Evolutionary conservation across 2,329 filamentous ascomycete species (phyloP).

Genomic region (Coniochaeta prunicola): DNA sequence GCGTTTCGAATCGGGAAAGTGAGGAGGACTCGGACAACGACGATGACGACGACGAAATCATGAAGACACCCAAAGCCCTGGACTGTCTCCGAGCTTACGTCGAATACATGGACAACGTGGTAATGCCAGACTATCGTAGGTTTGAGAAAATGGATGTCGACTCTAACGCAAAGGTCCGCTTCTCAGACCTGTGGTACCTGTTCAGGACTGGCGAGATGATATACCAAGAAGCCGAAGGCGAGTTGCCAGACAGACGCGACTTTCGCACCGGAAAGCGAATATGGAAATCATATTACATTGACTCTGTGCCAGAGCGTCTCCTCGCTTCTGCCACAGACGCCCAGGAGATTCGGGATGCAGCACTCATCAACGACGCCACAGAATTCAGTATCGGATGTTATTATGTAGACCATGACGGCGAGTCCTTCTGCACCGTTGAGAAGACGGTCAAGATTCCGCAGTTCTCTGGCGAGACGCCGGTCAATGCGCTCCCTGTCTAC

Average conservation of each 20-base stretch:
- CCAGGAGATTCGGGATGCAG: not conserved
- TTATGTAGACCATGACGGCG: constrained; percentile 5
- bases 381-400: constrained; percentile 5
- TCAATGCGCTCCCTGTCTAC: constrained; percentile 3
- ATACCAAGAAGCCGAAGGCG: constrained; percentile 5
- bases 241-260: constrained; percentile 1
- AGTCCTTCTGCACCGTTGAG: constrained; percentile 4
- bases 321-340: constrained; percentile 3
- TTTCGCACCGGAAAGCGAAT: constrained; percentile 6
- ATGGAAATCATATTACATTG: constrained; percentile 4
- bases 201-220: constrained; percentile 10
- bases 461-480: constrained; percentile 1
- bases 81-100: constrained; percentile 4
- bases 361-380: not conserved
- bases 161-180: constrained; percentile 7
- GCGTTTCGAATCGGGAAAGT: not conserved
- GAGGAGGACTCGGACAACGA: constrained; percentile 17
- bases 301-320: constrained; percentile 2
- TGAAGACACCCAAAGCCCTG: constrained; percentile 5
- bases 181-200: constrained; percentile 12
- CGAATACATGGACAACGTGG: constrained; percentile 2
- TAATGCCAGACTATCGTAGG: constrained; percentile 7
- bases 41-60: not conserved
- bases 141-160: constrained; percentile 5
- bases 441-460: constrained; percentile 5